These are phyloP conservation scores for Cladophialophora chaetospira DNA, from an alignment of 2,329 filamentous ascomycete species.

Conservation along the genomic window DNA sequence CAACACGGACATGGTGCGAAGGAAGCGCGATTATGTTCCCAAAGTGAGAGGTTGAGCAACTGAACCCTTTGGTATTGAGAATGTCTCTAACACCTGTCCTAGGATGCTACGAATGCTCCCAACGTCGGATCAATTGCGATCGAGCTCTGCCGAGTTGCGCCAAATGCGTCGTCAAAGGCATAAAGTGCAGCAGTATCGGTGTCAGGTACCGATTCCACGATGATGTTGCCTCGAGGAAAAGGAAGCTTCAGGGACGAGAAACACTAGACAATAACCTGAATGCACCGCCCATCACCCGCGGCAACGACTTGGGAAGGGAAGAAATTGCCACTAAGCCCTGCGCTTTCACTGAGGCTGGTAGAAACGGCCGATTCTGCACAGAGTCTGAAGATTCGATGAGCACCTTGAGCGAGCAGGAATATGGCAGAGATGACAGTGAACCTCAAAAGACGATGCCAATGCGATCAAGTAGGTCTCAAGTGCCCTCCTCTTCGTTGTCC, in stretches of 20 bases:
- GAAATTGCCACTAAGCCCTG: not conserved
- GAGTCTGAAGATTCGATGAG: not conserved
- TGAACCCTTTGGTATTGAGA: not conserved
- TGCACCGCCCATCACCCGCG: not conserved
- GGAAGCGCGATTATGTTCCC: not conserved
- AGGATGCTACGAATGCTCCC: constrained; percentile 41
- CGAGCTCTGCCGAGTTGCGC: constrained; percentile 35
- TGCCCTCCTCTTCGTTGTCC: not conserved
- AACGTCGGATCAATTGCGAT: constrained; percentile 42
- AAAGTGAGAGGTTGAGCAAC: not conserved
- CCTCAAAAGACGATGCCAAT: not conserved
- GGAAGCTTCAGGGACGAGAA: constrained; percentile 17
- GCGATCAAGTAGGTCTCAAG: not conserved
- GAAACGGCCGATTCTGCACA: not conserved
- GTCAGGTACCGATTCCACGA: constrained; percentile 35
- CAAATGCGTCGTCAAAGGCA: constrained; percentile 38
- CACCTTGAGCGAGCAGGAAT: not conserved
- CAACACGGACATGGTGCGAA: not conserved
- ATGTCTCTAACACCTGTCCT: not conserved
- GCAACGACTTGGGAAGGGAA: not conserved
- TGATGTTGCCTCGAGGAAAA: constrained; percentile 30
- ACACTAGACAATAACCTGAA: not conserved
- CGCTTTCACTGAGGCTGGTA: not conserved
- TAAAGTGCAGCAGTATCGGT: constrained; percentile 37
- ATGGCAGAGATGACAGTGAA: not conserved